Base-by-base conservation (phyloP, 345 rosid species). In the Barbarea vulgaris region DNA sequence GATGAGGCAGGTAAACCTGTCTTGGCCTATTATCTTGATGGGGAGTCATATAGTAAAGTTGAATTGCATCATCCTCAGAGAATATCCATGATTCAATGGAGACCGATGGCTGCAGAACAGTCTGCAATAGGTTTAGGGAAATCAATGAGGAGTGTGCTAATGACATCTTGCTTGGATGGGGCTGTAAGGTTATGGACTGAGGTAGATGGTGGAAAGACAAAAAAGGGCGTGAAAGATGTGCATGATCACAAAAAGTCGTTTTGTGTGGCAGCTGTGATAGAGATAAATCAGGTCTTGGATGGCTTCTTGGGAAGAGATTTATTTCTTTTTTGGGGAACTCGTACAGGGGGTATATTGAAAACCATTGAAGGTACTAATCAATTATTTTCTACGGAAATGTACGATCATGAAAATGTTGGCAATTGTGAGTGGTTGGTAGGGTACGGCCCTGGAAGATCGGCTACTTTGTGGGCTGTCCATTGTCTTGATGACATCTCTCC, bases 141-240 rank as follows among this genome's bases (percentile, higher is more conserved):
- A 67, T 74, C 67, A 12, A 15, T 57, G 36, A 86, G 87, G 84
- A 77, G 87, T 69, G 74, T 88, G 73, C 83, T 93, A 63, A 84
- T 93, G 71, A 91, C 98, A 24, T 87, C 93, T 80, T 91, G 97
- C 81, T 70, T 91, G 60, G 98, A 93, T 81, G 98, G 98, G 74
- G 81, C 93, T 25, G 87, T 84, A 30, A 87, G 98, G 81, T 82
- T 93, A 76, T 93, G 98, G 98, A 80, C 82, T 63, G 96, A 91
- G 84, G 80, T 85, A 70, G 96, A 88, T 54, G 79, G 72, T 71
- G 88, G 86, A 69, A 89, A 85, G 79, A 74, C 64, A 27, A 88
- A 79, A 81, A 91, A 83, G 64, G 74, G 68, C 14, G 83, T 64
- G 74, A 85, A 73, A 84, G 97, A 86, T 57, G 70, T 57, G 31